A percentile compares a stretch with the other conserved stretches of the same genome.
Evolutionary conservation across 208 protist species (phyloP).

Genomic region (Leishmania turanica): DNA sequence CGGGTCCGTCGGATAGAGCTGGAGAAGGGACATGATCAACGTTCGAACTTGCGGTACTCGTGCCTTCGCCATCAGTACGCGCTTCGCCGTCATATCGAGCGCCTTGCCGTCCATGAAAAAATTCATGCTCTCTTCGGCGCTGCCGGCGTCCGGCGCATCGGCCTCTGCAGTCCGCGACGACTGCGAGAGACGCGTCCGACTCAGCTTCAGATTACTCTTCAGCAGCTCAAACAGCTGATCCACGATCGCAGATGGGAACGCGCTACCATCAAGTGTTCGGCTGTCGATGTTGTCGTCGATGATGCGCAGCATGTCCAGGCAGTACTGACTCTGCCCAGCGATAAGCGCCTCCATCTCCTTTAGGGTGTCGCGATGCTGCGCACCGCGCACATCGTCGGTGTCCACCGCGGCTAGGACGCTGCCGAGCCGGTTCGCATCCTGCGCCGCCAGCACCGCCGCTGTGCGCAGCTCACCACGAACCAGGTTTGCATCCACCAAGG

Average conservation of each 20-base stretch:
- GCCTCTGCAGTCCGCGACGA: neutral
- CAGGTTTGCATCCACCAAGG: slow-evolving; percentile 68
- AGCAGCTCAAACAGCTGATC: slow-evolving; percentile 48
- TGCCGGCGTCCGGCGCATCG: slow-evolving; percentile 1
- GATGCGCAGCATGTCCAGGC: slow-evolving; percentile 34
- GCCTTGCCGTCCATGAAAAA: slow-evolving; percentile 20
- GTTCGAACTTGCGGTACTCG: slow-evolving; percentile 61
- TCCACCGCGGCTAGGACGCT: slow-evolving; percentile 29
- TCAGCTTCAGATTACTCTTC: slow-evolving; percentile 34
- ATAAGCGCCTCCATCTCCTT: slow-evolving; percentile 37
- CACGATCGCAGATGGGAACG: slow-evolving; percentile 43
- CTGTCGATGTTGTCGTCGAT: slow-evolving; percentile 62
- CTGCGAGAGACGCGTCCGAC: slow-evolving; percentile 14
- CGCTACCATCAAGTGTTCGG: slow-evolving; percentile 33
- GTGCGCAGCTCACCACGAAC: slow-evolving; percentile 61
- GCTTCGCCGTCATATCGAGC: slow-evolving; percentile 30
- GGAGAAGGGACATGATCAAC: slow-evolving; percentile 61
- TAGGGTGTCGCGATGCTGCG: slow-evolving; percentile 20
- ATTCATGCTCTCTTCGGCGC: slow-evolving; percentile 1
- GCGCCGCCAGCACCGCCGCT: slow-evolving; percentile 26
- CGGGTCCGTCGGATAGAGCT: slow-evolving; percentile 64
- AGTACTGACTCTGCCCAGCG: slow-evolving; percentile 37
- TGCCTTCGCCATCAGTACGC: slow-evolving; percentile 32
- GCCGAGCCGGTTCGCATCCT: slow-evolving; percentile 37
- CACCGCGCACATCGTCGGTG: slow-evolving; percentile 8